Evolutionary conservation across 805 yeast genomes (phyloP), one percentile per base, ranked within the genome.

Genomic region (Kodamaea restingae): DNA sequence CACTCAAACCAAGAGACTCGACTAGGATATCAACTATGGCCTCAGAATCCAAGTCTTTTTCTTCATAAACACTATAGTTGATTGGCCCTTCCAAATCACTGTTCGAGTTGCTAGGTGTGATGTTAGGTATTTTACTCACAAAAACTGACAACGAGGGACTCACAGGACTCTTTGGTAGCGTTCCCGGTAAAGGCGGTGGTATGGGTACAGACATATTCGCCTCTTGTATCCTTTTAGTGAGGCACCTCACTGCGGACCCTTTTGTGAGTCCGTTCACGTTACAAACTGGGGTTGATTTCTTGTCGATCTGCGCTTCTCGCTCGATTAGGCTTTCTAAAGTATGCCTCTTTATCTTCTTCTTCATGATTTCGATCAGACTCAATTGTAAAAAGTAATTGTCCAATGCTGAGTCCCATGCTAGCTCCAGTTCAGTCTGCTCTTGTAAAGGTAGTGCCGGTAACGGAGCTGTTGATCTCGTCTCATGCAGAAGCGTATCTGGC

Each of bases 41-140:
- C 14, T 39, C 42, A 18, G 30, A 15, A 20, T 39, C 42, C 15
- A 39, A 28, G 10, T 39, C 42, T 7, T 33, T 38, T 24, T 24
- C 35, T 4, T 12, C 18, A 27, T 34, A 39, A n/a, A 39, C 15
- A n/a, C 18, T 14, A 11, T 20, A 35, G 28, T 35, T 30, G 20
- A 35, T 18, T 11, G 28, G 22, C 22, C 22, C 20, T 10, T 33
- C 36, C 20, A 8, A 12, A 17, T 18, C 22, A 15, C 4, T 15
- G 28, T 18, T 12, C 5, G 17, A 7, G 31, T 14, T 27, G 10
- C 10, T 17, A 5, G 31, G 12, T 14, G 28, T 7, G 28, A 14
- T 5, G 4, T 9, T 7, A 10, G 31, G 31, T 17, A 27, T 27
- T 27, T 14, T n/a, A 7, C 15, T 27, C 31, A 27, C 31, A 10